Evolutionary conservation across 257 asterid species (phyloP).

Genomic region (Nicotiana noctiflora): DNA sequence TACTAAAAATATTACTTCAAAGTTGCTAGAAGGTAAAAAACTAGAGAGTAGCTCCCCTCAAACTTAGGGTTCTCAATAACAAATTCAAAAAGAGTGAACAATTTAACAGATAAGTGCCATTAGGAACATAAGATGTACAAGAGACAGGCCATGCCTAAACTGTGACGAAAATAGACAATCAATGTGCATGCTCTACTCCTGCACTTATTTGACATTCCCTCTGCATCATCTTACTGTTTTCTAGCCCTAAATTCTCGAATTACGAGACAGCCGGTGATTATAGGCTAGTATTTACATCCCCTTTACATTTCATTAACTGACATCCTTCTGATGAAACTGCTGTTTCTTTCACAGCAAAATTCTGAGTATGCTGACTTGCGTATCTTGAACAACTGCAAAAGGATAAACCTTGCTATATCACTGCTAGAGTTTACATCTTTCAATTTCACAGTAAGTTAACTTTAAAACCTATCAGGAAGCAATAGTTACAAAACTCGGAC

Average conservation of each 20-base stretch:
- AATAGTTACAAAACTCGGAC: neutral
- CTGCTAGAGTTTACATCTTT: neutral
- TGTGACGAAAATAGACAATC: neutral
- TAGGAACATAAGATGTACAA: neutral
- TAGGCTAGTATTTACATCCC: neutral
- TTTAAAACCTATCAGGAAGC: neutral
- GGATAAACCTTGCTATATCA: neutral
- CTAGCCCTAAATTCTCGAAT: neutral
- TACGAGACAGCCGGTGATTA: neutral
- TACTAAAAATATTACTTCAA: neutral
- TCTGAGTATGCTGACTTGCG: neutral
- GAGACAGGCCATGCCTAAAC: neutral
- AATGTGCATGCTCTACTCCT: neutral
- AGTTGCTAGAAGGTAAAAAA: neutral
- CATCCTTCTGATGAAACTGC: neutral
- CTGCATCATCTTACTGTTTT: neutral
- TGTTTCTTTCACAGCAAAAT: neutral
- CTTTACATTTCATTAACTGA: neutral
- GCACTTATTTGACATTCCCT: neutral
- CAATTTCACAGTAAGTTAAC: neutral
- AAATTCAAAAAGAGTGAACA: neutral
- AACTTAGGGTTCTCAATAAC: neutral
- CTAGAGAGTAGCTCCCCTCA: neutral
- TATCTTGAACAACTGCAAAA: neutral
- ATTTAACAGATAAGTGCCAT: neutral